Evolutionary conservation across 2,329 filamentous ascomycete genomes (phyloP).

Genomic region (Coniochaeta prunicola): DNA sequence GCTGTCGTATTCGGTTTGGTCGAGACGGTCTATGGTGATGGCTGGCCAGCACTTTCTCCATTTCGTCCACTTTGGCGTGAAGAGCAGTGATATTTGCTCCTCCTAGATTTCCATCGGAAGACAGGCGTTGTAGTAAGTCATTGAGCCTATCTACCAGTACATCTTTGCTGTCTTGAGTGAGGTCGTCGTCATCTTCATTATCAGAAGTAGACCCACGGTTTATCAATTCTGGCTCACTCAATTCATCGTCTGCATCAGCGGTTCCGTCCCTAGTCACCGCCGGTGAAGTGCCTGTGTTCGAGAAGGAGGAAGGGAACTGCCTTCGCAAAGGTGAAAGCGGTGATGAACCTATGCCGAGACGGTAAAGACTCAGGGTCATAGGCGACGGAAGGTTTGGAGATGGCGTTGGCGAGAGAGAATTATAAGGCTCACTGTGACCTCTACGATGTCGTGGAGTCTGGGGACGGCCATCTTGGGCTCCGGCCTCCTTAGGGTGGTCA

Average conservation of each 20-base stretch:
- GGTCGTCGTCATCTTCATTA: constrained; percentile 10
- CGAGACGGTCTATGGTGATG: background rate
- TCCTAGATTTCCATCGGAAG: constrained; percentile 16
- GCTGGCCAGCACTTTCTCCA: constrained; percentile 25
- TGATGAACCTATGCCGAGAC: constrained; percentile 18
- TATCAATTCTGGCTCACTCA: constrained; percentile 8
- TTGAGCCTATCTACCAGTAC: constrained; percentile 37
- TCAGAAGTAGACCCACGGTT: constrained; percentile 8
- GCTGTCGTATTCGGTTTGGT: constrained; percentile 11
- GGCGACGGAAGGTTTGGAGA: constrained; percentile 15
- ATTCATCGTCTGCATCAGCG: constrained; percentile 11
- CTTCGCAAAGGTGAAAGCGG: constrained; percentile 22
- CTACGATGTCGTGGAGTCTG: background rate
- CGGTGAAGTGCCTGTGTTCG: background rate
- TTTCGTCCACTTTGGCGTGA: constrained; percentile 34
- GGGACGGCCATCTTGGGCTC: background rate
- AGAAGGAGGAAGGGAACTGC: constrained; percentile 17
- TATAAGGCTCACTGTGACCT: background rate
- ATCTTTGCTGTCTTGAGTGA: constrained; percentile 30
- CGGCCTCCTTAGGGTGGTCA: background rate
- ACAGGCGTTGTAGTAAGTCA: constrained; percentile 29
- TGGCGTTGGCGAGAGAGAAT: constrained; percentile 10
- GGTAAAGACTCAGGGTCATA: constrained; percentile 21
- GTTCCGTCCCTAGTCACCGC: constrained; percentile 1
- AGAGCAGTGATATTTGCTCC: constrained; percentile 25